Evolutionary conservation across 2,329 filamentous ascomycete genomes (phyloP).

Genomic region (Catunica adiposa): DNA sequence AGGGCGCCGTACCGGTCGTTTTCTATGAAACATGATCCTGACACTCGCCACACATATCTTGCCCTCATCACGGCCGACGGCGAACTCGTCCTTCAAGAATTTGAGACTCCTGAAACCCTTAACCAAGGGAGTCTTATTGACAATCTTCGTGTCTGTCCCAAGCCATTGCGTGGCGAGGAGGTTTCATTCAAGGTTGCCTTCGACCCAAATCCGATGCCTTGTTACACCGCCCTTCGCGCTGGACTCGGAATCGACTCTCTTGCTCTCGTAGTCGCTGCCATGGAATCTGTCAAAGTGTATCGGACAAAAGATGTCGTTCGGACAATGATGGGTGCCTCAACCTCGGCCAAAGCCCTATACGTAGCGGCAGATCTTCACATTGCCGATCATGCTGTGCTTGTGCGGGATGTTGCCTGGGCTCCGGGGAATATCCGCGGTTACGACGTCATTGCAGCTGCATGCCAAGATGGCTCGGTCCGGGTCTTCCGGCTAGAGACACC

Average conservation of each 20-base stretch:
- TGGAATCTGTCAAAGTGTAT: slow-evolving; percentile 71
- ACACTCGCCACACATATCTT: slow-evolving; percentile 65
- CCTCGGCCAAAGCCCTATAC: slow-evolving; percentile 64
- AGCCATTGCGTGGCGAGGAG: slow-evolving; percentile 66
- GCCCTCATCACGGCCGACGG: slow-evolving; percentile 75
- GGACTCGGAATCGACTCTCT: slow-evolving; percentile 69
- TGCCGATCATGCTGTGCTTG: slow-evolving; percentile 45
- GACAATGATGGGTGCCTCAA: slow-evolving; percentile 32
- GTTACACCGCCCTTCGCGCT: slow-evolving; percentile 60
- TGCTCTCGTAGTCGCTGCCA: slow-evolving; percentile 68
- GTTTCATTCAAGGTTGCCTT: slow-evolving; percentile 74
- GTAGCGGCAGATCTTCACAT: slow-evolving; percentile 38
- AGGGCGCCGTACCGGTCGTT: slow-evolving; percentile 59
- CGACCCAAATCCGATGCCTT: slow-evolving; percentile 70
- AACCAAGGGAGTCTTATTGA: slow-evolving; percentile 59
- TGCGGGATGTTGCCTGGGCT: slow-evolving; percentile 83
- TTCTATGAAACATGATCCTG: slow-evolving; percentile 68
- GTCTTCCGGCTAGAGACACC: slow-evolving; percentile 65
- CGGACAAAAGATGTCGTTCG: slow-evolving; percentile 47
- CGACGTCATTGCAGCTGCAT: slow-evolving; percentile 80
- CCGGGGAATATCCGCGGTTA: slow-evolving; percentile 79
- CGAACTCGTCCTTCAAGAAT: slow-evolving; percentile 64
- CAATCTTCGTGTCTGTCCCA: slow-evolving; percentile 21
- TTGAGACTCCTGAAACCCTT: slow-evolving; percentile 66
- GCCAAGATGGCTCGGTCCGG: slow-evolving; percentile 76